A percentile compares a stretch with the other conserved stretches of the same genome.
Evolutionary conservation across 192 early-diverging fungal genomes (phyloP).

Genomic region (Radiomyces spectabilis): DNA sequence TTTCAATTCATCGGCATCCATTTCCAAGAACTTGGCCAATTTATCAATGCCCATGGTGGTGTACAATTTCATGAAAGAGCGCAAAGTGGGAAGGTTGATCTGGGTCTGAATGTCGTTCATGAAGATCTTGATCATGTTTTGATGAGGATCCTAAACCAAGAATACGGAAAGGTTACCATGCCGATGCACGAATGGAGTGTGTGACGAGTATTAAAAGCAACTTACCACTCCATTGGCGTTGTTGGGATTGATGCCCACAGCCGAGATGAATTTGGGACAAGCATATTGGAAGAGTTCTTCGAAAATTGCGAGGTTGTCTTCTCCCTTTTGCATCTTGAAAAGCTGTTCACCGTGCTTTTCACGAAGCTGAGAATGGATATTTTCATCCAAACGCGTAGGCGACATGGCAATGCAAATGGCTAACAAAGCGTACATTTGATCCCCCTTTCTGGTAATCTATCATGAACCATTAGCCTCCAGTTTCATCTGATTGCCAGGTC

Average conservation of each 20-base stretch:
- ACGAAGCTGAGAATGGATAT: slow-evolving; percentile 76
- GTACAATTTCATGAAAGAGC: slow-evolving; percentile 95
- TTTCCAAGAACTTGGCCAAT: slow-evolving; percentile 80
- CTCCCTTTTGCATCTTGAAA: slow-evolving; percentile 80
- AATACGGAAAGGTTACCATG: too few relatives aligned
- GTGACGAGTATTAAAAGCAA: slow-evolving; percentile 7
- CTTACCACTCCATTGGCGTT: slow-evolving; percentile 21
- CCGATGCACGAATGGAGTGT: too few relatives aligned
- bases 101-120: slow-evolving; percentile 80
- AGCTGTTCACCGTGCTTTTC: slow-evolving; percentile 94
- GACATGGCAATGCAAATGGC: slow-evolving; percentile 85
- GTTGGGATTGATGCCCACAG: slow-evolving; percentile 80
- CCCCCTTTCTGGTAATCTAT: slow-evolving; percentile 81
- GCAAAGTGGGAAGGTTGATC: slow-evolving; percentile 75
- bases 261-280: slow-evolving; percentile 94
- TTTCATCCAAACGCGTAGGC: slow-evolving; percentile 91
- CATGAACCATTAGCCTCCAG: too few relatives aligned
- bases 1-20: slow-evolving; percentile 74
- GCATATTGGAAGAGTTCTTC: slow-evolving; percentile 89
- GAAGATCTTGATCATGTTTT: slow-evolving; percentile 83
- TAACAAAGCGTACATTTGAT: slow-evolving; percentile 93
- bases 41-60: slow-evolving; percentile 86
- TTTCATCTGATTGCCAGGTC: too few relatives aligned
- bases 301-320: slow-evolving; percentile 72
- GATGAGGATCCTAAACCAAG: slow-evolving; percentile 50